Evolutionary conservation across 2,329 filamentous ascomycete species (phyloP).

Genomic region (Dactylellina drechsleri): DNA sequence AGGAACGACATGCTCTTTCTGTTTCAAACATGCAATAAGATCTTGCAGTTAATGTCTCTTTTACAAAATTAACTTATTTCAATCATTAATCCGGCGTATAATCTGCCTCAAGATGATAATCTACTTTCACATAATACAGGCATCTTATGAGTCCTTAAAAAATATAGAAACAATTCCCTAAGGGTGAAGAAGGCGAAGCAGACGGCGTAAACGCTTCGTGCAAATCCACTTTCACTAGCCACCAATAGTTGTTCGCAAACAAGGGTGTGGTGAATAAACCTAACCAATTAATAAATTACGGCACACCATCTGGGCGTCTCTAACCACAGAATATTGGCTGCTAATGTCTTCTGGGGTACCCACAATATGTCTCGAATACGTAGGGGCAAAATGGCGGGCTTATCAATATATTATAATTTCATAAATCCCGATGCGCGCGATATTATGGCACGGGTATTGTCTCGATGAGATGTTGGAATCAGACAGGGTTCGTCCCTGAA

Average conservation of each 20-base stretch:
- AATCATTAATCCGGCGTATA: constrained; percentile 15
- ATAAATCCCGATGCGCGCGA: constrained; percentile 12
- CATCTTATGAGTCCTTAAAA: no score
- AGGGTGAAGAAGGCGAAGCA: no score
- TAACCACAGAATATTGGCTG: constrained; percentile 29
- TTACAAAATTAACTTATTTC: constrained; percentile 6
- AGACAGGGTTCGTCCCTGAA: constrained; percentile 18
- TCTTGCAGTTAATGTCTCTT: background rate
- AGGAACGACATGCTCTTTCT: background rate
- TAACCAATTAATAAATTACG: constrained; percentile 20
- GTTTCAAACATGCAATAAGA: constrained; percentile 6
- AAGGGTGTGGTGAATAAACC: constrained; percentile 13
- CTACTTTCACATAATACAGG: background rate
- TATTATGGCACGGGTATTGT: background rate
- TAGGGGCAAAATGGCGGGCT: constrained; percentile 12
- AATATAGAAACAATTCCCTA: no score
- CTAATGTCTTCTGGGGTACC: constrained; percentile 13
- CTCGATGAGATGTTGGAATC: background rate
- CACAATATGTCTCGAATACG: constrained; percentile 28
- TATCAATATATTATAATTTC: constrained; percentile 9
- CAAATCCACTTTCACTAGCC: constrained; percentile 38
- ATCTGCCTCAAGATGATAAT: background rate
- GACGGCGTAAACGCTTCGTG: constrained; percentile 28
- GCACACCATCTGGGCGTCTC: constrained; percentile 12
- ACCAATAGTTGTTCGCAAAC: constrained; percentile 35